These are phyloP conservation scores for Aspergillus awamori DNA, from an alignment of 2,329 filamentous ascomycete genomes.

Conservation along the genomic window DNA sequence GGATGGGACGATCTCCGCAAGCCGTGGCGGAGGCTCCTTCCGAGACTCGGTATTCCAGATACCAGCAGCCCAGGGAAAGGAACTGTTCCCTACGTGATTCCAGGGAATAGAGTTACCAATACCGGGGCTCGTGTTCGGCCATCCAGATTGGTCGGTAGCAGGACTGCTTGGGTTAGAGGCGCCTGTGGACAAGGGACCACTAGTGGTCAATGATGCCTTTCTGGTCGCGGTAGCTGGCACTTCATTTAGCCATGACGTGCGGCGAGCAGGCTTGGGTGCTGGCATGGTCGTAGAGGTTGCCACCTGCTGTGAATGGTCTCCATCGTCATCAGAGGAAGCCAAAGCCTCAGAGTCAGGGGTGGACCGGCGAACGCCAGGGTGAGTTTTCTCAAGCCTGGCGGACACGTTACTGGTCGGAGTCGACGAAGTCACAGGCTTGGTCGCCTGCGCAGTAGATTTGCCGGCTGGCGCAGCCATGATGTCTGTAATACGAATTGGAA, in stretches of 20 bases:
- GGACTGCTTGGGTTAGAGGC: conserved; percentile 81
- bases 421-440: conserved; percentile 45
- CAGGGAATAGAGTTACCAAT: conserved; percentile 46
- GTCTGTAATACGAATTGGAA: neutral
- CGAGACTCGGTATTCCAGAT: conserved; percentile 78
- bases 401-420: conserved; percentile 62
- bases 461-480: conserved; percentile 47
- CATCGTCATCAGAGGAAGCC: conserved; percentile 92
- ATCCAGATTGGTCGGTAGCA: conserved; percentile 62
- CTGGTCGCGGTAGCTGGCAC: conserved; percentile 69
- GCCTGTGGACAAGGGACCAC: conserved; percentile 75
- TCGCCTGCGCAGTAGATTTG: conserved; percentile 27
- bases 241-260: conserved; percentile 86
- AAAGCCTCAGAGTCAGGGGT: conserved; percentile 94
- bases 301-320: conserved; percentile 64
- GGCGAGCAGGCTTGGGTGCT: conserved; percentile 65
- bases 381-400: conserved; percentile 72
- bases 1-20: conserved; percentile 74
- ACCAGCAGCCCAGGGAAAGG: conserved; percentile 74
- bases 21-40: conserved; percentile 73
- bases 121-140: conserved; percentile 45
- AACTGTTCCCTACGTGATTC: conserved; percentile 48
- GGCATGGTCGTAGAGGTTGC: conserved; percentile 53
- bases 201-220: conserved; percentile 73
- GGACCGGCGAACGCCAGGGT: conserved; percentile 69